Evolutionary conservation across 257 asterid genomes (phyloP).

Genomic region (Rhazya stricta): DNA sequence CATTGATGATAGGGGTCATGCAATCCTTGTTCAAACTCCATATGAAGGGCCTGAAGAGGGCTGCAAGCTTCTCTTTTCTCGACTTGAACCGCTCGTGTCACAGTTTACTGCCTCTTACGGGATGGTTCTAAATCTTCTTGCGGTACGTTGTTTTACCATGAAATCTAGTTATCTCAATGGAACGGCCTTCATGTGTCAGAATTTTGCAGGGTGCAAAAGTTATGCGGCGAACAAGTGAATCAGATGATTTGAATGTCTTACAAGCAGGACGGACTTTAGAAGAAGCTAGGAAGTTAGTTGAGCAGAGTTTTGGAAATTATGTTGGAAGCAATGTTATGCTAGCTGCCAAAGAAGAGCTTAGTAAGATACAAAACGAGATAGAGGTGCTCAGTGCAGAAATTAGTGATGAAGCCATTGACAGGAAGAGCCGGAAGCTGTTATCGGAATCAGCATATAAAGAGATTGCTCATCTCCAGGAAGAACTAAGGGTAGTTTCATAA

Average conservation of each 20-base stretch:
- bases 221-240: constrained; percentile 49
- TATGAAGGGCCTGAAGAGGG: constrained; percentile 92
- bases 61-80: constrained; percentile 92
- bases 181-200: constrained; percentile 20
- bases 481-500: constrained; percentile 55
- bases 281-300: constrained; percentile 93
- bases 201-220: constrained; percentile 80
- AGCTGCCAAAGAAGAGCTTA: constrained; percentile 90
- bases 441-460: constrained; percentile 67
- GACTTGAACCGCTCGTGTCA: constrained; percentile 90
- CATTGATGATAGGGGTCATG: constrained; percentile 87
- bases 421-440: constrained; percentile 58
- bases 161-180: constrained; percentile 16
- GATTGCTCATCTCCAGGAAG: constrained; percentile 80
- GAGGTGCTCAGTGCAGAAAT: constrained; percentile 64
- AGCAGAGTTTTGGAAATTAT: constrained; percentile 97
- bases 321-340: constrained; percentile 97
- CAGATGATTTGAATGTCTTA: constrained; percentile 44
- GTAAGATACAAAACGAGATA: constrained; percentile 77
- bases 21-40: constrained; percentile 84
- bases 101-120: constrained; percentile 98
- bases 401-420: constrained; percentile 84
- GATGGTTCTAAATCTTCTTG: constrained; percentile 97
- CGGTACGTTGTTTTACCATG: constrained; percentile 44
- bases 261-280: constrained; percentile 83